Conservation (phyloP, 176 grass and related monocot genomes). For the Cenchrus purpureus region DNA sequence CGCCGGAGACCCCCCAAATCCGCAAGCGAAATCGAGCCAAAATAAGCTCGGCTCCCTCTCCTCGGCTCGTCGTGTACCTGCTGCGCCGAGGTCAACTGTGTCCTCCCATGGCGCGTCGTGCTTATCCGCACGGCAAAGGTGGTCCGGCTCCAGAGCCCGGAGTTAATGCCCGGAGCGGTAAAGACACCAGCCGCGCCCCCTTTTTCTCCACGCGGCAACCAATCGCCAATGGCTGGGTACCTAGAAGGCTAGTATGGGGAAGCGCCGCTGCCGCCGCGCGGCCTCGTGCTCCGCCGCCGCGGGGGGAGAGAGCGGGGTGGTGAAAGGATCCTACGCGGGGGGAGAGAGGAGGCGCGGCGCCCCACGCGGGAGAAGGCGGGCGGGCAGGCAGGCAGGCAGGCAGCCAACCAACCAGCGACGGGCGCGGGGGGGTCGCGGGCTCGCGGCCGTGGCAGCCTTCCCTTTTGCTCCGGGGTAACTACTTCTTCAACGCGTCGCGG, state of each 20-base stretch:
- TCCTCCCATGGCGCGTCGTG: slow-evolving; percentile 45
- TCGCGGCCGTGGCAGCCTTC: slow-evolving; percentile 28
- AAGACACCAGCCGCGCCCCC: slow-evolving; percentile 10
- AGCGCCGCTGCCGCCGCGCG: not conserved
- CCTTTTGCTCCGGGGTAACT: slow-evolving; percentile 3
- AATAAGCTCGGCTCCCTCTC: not conserved
- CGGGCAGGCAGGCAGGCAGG: slow-evolving; percentile 15
- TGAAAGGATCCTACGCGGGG: slow-evolving; percentile 29
- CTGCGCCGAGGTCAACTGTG: slow-evolving; percentile 45
- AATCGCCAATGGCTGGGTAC: slow-evolving; percentile 29
- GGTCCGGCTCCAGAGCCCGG: slow-evolving; percentile 6
- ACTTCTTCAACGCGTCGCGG: not conserved
- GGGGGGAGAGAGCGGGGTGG: not conserved
- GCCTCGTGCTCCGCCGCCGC: not conserved
- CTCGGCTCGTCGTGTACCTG: slow-evolving; percentile 38
- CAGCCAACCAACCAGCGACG: slow-evolving; percentile 34
- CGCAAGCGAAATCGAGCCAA: not conserved
- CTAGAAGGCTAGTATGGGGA: not conserved
- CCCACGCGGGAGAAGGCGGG: slow-evolving; percentile 20
- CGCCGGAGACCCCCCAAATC: not conserved
- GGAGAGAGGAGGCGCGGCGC: slow-evolving; percentile 1
- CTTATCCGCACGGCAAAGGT: slow-evolving; percentile 43
- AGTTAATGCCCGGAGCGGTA: slow-evolving; percentile 47
- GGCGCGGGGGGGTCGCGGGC: slow-evolving; percentile 1
- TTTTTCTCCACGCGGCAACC: not conserved